These are phyloP conservation scores for Aspergillus saccharolyticus DNA, from an alignment of 495 filamentous ascomycete genomes.

Conservation along the genomic window DNA sequence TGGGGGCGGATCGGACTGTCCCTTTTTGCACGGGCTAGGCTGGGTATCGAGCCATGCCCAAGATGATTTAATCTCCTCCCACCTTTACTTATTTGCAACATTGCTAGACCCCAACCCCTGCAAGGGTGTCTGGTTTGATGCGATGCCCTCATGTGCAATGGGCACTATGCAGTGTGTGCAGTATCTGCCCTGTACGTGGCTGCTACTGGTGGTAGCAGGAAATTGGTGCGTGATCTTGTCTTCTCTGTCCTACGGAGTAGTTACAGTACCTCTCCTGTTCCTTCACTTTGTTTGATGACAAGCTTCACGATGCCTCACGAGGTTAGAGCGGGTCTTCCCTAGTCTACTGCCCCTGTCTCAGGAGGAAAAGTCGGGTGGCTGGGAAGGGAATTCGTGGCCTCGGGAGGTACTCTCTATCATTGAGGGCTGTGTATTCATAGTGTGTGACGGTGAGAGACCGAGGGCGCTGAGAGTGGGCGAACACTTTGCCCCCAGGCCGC, in stretches of 20 bases:
- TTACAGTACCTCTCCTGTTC: no score
- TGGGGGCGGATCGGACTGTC: conserved; percentile 15
- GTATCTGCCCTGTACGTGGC: no score
- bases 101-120: background rate
- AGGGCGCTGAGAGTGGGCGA: background rate
- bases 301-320: background rate
- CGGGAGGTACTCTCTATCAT: background rate
- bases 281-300: background rate
- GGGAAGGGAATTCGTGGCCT: background rate
- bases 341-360: background rate
- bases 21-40: background rate
- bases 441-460: background rate
- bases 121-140: background rate
- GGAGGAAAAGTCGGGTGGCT: background rate
- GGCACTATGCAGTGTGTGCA: background rate
- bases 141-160: background rate
- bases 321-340: background rate
- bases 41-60: background rate
- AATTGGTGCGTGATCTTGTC: no score
- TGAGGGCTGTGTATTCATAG: background rate
- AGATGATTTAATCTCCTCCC: background rate
- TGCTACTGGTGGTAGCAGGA: background rate
- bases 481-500: background rate
- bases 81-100: conserved; percentile 1
- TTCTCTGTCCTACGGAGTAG: no score